Evolutionary conservation across 1,284 basidiomycete genomes (phyloP).

Genomic region (Ceratobasidium sp.): DNA sequence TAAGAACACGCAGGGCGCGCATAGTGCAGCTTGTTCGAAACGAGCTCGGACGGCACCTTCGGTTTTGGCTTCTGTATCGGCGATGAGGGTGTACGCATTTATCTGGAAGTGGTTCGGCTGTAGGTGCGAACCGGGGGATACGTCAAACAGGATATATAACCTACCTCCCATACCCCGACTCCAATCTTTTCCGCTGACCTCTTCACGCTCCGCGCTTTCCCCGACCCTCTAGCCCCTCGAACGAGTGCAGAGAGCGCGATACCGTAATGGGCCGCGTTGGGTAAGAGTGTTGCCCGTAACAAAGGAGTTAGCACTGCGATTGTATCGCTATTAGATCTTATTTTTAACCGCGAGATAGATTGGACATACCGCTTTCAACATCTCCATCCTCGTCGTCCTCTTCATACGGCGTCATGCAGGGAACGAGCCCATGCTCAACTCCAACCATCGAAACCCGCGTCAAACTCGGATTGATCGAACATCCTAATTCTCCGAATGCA

Average conservation of each 20-base stretch:
- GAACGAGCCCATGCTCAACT: constrained; percentile 69
- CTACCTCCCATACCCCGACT: constrained; percentile 80
- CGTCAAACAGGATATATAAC: constrained; percentile 41
- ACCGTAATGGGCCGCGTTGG: constrained; percentile 64
- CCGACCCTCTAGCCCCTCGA: constrained; percentile 58
- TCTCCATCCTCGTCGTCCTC: constrained; percentile 53
- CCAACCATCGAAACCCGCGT: constrained; percentile 84
- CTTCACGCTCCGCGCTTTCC: constrained; percentile 68
- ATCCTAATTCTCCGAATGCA: constrained; percentile 76
- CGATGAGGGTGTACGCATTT: constrained; percentile 83
- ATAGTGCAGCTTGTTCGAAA: constrained; percentile 79
- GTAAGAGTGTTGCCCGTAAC: constrained; percentile 67
- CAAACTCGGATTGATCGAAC: constrained; percentile 74
- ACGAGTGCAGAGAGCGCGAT: constrained; percentile 32
- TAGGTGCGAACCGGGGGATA: neutral
- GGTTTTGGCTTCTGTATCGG: constrained; percentile 79
- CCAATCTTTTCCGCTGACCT: constrained; percentile 70
- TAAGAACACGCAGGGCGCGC: constrained; percentile 85
- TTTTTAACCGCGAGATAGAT: too few species aligned
- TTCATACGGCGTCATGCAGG: constrained; percentile 47
- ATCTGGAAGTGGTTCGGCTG: constrained; percentile 62
- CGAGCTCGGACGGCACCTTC: constrained; percentile 76
- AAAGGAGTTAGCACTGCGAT: constrained; percentile 1
- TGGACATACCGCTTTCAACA: constrained; percentile 57
- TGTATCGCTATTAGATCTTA: too few species aligned